A percentile compares a stretch with the other conserved stretches of the same genome.
phyloP scores from a whole-genome alignment of 225 moss, liverwort and hornwort genomes.

The Asterella californica region DNA sequence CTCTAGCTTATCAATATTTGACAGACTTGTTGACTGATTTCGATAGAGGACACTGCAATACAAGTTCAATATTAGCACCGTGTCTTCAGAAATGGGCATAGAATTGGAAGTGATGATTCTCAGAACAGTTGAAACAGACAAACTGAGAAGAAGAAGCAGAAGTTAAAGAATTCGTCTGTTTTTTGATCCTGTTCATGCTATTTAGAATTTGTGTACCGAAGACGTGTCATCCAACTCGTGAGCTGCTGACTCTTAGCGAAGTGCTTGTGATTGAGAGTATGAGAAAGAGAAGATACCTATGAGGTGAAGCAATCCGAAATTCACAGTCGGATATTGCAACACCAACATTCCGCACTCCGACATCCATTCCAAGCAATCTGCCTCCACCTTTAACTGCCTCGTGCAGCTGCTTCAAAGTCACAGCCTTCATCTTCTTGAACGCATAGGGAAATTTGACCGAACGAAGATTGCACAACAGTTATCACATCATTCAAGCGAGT shows the following conservation, averaged over 20 bases:
- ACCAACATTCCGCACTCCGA: conserved; percentile 73
- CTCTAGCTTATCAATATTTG: conserved; percentile 59
- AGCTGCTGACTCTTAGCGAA: background rate
- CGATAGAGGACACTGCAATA: conserved; percentile 66
- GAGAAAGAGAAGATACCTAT: conserved; percentile 36
- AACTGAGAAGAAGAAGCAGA: no score
- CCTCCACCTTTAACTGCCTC: conserved; percentile 52
- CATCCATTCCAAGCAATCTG: conserved; percentile 67
- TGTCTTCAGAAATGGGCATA: background rate
- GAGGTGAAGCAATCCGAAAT: conserved; percentile 68
- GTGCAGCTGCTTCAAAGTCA: conserved; percentile 66
- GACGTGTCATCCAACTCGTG: background rate
- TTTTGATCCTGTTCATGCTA: background rate
- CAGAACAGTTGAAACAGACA: background rate
- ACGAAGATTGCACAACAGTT: no score
- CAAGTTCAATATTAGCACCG: conserved; percentile 8
- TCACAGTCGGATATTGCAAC: conserved; percentile 63
- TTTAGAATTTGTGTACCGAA: no score
- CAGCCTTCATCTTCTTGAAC: conserved; percentile 38
- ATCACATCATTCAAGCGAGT: no score
- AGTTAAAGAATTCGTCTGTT: background rate
- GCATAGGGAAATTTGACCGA: no score
- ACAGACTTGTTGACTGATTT: conserved; percentile 55
- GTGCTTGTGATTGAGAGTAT: background rate
- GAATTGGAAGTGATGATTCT: conserved; percentile 1